Conservation (phyloP, 345 rosid genomes). For the Salix arbutifolia region DNA sequence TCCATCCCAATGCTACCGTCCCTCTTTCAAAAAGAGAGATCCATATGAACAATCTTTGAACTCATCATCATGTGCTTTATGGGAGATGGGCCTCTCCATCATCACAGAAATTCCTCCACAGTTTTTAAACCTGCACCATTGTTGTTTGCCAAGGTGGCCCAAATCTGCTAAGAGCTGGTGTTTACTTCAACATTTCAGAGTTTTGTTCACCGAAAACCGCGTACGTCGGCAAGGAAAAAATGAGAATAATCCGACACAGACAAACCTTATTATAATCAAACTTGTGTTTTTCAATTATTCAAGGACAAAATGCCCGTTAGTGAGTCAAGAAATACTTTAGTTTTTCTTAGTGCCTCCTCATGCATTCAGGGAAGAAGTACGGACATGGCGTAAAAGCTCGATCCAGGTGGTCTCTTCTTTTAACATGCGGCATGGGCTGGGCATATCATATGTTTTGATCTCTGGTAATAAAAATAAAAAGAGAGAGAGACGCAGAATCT, state of each 20-base stretch:
- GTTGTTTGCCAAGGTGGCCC: background rate
- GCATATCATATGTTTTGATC: background rate
- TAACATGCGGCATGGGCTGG: slow-evolving; percentile 22
- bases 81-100: too few species aligned
- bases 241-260: too few species aligned
- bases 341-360: background rate
- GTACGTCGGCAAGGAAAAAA: too few species aligned
- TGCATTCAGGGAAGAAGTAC: background rate
- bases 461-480: background rate
- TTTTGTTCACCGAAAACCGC: too few species aligned
- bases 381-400: background rate
- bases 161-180: too few species aligned
- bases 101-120: too few species aligned
- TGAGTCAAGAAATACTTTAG: background rate
- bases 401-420: slow-evolving; percentile 25
- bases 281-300: background rate
- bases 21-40: background rate
- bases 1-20: too few species aligned
- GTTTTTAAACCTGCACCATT: background rate
- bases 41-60: background rate
- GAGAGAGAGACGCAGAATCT: slow-evolving; percentile 14
- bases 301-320: background rate
- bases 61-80: background rate
- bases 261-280: background rate
- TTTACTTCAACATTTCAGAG: too few species aligned